Evolutionary conservation across 2,329 filamentous ascomycete genomes (phyloP), one percentile per base, ranked within the genome.

Genomic region (Curvularia lunata): DNA sequence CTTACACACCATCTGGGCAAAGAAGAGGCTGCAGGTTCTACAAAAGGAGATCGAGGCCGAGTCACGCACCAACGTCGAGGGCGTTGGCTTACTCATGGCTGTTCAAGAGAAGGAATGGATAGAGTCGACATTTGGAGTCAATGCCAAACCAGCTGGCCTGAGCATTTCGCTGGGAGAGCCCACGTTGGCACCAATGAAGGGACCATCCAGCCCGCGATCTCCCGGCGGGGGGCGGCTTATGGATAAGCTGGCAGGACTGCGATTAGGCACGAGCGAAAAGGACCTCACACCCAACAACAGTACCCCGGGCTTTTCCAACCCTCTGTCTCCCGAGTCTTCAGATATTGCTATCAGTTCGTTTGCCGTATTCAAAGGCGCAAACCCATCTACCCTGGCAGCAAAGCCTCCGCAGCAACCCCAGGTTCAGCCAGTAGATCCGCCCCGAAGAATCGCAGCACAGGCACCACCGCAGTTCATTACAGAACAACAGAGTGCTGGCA

Each of bases 1-100:
- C 1, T 78, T 97, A 58, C 93, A 96, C 73, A 96, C 91, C 1
- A 87, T 94, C 56, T 97, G 93, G 92, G 93, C 91, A 18, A 92
- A 92, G 81, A 89, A 91, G 75, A 83, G 92, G 41, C 79, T 97
- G 21, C 86, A 87, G 30, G 88, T 90, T 61, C 80, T 97, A 47
- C 86, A 92, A 50, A 83, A 83, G 56, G 92, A 97, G 80, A 94
- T 96, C 66, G 86, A 85, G 9, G 80, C 81, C 7, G 92, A 96
- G 79, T 84, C 89, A 71, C 84, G 84, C 66, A 81, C 83, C 62
- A 96, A 96, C 71, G 84, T 85, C 12, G 92, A 97, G 78, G 90
- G 92, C 19, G 86, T 97, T 18, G 92, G 90, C 1, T 79, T 96
- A 54, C 87, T 91, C 72, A 96, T 96, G 89, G 91, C 89, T 0